phyloP scores from a whole-genome alignment of 139 green algal genomes.

The Zygnema circumcarinatum region DNA sequence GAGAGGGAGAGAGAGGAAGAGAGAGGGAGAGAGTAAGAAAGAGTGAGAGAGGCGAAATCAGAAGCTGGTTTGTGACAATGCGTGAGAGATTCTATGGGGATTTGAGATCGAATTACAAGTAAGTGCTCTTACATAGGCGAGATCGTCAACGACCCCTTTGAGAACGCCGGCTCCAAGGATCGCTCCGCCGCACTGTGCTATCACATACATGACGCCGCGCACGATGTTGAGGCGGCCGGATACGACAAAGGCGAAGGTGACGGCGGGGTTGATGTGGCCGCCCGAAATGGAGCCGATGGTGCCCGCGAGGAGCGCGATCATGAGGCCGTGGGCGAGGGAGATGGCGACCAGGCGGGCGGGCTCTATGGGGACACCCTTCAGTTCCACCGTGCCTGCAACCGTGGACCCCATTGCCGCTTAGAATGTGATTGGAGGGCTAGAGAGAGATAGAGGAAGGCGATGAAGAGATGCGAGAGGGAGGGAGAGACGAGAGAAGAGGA shows the following conservation, averaged over 20 bases:
- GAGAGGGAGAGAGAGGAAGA: neutral
- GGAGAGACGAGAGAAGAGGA: neutral
- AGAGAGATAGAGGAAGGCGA: neutral
- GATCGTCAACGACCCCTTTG: neutral
- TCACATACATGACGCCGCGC: conserved; percentile 30
- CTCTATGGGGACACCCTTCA: neutral
- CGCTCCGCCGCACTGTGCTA: conserved; percentile 32
- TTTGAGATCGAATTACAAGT: neutral
- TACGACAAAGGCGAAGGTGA: conserved; percentile 38
- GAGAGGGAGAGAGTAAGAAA: too few relatives aligned
- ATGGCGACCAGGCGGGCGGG: conserved; percentile 37
- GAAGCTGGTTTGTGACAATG: neutral
- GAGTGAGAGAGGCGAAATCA: too few relatives aligned
- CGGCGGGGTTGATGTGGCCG: conserved; percentile 57
- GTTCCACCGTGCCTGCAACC: too few relatives aligned
- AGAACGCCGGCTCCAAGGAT: conserved; percentile 30
- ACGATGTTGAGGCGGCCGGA: conserved; percentile 11
- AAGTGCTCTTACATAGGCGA: neutral
- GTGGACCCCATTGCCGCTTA: neutral
- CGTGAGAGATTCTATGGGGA: neutral
- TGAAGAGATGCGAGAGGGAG: neutral
- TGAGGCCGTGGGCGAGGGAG: conserved; percentile 44
- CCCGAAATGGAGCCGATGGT: conserved; percentile 19
- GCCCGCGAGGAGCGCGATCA: conserved; percentile 27
- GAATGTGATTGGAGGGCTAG: conserved; percentile 1